Evolutionary conservation across 179 eudicot genomes (phyloP), one percentile per base, ranked within the genome.

Genomic region (Beta corolliflora): DNA sequence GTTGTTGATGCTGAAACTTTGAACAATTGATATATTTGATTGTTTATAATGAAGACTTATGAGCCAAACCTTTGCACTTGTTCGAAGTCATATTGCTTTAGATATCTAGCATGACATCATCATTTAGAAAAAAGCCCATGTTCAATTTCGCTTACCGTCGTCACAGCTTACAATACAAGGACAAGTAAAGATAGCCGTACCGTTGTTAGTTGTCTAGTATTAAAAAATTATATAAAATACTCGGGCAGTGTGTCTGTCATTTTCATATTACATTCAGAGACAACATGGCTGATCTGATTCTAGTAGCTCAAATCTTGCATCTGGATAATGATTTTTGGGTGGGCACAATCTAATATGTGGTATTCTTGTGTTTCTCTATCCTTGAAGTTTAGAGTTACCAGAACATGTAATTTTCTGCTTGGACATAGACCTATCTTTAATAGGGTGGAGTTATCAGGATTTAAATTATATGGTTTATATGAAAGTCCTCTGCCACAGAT

Each of bases 31-130:
- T 15, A 23, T n/a, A 69, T 5, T 69, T 67, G 5, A 12, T 56
- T 23, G 3, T 45, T 3, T 67, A 23, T n/a, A 0, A 29, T 61
- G 56, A 61, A 21, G 16, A 73, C 60, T 59, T 12, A 29, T 50
- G 13, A 61, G 66, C 71, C 73, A 31, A 50, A 76, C 78, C 53
- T 61, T 23, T 70, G n/a, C 71, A 58, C 18, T 50, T 69, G 65
- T 77, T 29, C 46, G 45, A 29, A 59, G 58, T n/a, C n/a, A 63
- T 45, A 61, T 76, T 5, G 46, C 6, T 71, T 70, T 54, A 56
- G 58, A 68, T 54, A 80, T 14, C 76, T 45, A 60, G 71, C 52
- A 71, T 84, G 72, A 77, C 46, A 61, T 65, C 74, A 25, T 59
- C 78, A 59, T 60, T 29, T n/a, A 55, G 71, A 71, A 69, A 69